phyloP scores from a whole-genome alignment of 1,284 basidiomycete species.

The Vanrija humicola region DNA sequence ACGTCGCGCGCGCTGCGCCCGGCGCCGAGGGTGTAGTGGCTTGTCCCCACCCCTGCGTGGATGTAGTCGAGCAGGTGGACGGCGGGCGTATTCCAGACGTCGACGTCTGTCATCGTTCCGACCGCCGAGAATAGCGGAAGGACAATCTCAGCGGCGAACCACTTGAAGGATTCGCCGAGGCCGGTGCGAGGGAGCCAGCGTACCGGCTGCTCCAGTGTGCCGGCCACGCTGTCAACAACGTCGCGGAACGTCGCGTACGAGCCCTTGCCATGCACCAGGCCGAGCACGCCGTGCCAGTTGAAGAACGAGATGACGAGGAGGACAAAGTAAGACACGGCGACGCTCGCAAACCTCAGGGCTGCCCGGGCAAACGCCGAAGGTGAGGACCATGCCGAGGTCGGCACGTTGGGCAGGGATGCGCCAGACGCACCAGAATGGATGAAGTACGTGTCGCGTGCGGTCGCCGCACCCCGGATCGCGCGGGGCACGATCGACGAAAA shows the following conservation, averaged over 20 bases:
- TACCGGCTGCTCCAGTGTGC: constrained; percentile 13
- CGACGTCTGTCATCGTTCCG: constrained; percentile 54
- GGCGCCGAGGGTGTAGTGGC: constrained; percentile 33
- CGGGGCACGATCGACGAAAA: constrained; percentile 54
- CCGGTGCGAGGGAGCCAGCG: constrained; percentile 15
- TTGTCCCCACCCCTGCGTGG: constrained; percentile 37
- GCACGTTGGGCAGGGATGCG: constrained; percentile 50
- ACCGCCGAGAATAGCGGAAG: constrained; percentile 68
- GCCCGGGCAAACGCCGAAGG: constrained; percentile 39
- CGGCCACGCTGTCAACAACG: constrained; percentile 21
- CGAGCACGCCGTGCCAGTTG: constrained; percentile 44
- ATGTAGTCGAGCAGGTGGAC: constrained; percentile 37
- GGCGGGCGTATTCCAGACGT: constrained; percentile 31
- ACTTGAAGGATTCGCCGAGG: constrained; percentile 51
- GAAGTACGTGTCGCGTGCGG: constrained; percentile 50
- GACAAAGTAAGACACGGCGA: constrained; percentile 56
- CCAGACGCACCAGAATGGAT: constrained; percentile 67
- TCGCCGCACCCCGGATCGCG: constrained; percentile 23
- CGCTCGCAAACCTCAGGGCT: constrained; percentile 49
- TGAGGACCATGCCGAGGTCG: constrained; percentile 23
- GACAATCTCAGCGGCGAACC: constrained; percentile 57
- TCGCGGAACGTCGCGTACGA: constrained; percentile 28
- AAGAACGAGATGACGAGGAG: constrained; percentile 57
- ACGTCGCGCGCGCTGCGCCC: constrained; percentile 27
- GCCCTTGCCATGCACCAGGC: not conserved